Evolutionary conservation across 257 asterid genomes (phyloP).

Genomic region (Nicotiana attenuata): DNA sequence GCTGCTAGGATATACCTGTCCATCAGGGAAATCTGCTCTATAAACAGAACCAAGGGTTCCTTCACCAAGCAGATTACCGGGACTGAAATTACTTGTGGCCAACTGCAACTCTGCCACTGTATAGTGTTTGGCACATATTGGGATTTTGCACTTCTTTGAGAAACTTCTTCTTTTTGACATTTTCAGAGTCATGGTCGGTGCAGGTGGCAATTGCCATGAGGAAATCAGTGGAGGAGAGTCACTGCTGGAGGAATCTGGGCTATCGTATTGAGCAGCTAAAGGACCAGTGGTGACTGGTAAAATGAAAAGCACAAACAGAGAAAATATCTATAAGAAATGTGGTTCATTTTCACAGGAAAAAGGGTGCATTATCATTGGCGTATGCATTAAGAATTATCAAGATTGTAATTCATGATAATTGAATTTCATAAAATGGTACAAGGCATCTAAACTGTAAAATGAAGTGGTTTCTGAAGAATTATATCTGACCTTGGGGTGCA

Average conservation of each 20-base stretch:
- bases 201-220: slow-evolving; percentile 62
- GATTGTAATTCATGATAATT: background rate
- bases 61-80: slow-evolving; percentile 62
- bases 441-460: background rate
- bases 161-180: slow-evolving; percentile 46
- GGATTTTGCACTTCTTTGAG: slow-evolving; percentile 32
- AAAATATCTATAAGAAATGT: background rate
- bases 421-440: background rate
- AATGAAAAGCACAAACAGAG: background rate
- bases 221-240: slow-evolving; percentile 52
- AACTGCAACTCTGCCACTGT: slow-evolving; percentile 68
- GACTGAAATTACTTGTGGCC: slow-evolving; percentile 77
- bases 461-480: background rate
- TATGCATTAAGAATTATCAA: background rate
- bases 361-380: background rate
- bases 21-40: slow-evolving; percentile 83
- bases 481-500: slow-evolving; percentile 42
- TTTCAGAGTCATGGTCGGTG: slow-evolving; percentile 48
- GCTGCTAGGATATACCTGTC: slow-evolving; percentile 41
- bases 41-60: slow-evolving; percentile 91
- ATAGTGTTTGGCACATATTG: slow-evolving; percentile 50
- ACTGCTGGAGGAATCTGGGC: slow-evolving; percentile 42
- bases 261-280: slow-evolving; percentile 25
- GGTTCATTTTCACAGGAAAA: background rate
- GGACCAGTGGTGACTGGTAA: background rate